These are phyloP conservation scores for Apiospora kogelbergensis DNA, from an alignment of 2,329 filamentous ascomycete species.

Conservation along the genomic window DNA sequence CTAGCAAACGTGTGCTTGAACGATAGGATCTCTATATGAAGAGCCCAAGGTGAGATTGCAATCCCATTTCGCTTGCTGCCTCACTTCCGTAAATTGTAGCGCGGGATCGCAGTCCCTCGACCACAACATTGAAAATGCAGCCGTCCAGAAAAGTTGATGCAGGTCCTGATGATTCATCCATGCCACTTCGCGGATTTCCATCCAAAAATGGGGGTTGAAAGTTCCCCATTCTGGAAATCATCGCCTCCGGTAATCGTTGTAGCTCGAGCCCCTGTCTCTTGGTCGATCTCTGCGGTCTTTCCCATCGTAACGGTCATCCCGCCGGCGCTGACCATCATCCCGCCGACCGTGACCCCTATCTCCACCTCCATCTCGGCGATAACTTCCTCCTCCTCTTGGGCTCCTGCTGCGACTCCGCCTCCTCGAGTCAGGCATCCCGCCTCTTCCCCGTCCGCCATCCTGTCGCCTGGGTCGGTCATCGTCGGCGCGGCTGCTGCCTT, in stretches of 20 bases:
- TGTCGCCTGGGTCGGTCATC: constrained; percentile 19
- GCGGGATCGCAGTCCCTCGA: too few species aligned
- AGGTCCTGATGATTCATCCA: neutral
- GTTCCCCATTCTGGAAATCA: constrained; percentile 10
- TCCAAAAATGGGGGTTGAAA: neutral
- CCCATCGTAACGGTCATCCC: constrained; percentile 23
- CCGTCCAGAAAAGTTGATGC: too few species aligned
- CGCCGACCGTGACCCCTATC: constrained; percentile 11
- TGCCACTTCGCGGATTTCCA: neutral
- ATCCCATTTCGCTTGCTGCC: too few species aligned
- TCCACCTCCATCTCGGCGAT: constrained; percentile 16
- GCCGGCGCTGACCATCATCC: constrained; percentile 17
- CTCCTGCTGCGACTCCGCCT: constrained; percentile 33
- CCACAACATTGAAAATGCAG: too few species aligned
- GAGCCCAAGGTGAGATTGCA: too few species aligned
- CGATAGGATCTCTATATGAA: too few species aligned
- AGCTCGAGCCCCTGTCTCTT: constrained; percentile 17
- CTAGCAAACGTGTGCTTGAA: neutral
- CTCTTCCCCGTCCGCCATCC: constrained; percentile 13
- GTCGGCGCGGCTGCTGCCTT: constrained; percentile 26
- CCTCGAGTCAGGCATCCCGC: constrained; percentile 30
- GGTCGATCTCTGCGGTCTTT: constrained; percentile 22
- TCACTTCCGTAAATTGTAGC: too few species aligned
- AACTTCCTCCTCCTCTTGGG: constrained; percentile 27
- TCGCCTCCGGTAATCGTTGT: constrained; percentile 22